Conservation (phyloP, 352 stramenopile species). For the Globisporangium parvum region DNA sequence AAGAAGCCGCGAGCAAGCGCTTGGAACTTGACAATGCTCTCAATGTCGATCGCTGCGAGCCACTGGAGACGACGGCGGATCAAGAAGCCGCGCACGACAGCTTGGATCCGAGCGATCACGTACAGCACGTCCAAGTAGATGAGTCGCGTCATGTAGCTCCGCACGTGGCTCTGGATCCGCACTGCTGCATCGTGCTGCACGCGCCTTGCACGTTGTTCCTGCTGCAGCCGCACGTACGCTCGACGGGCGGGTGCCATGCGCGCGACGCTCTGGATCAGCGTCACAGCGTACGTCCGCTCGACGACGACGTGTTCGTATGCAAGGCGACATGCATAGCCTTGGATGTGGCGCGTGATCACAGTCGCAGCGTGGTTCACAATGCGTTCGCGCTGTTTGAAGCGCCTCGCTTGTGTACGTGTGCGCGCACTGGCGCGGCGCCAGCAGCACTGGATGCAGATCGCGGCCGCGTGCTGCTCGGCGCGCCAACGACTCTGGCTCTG, state of each 20-base stretch:
- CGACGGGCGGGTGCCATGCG: slow-evolving; percentile 19
- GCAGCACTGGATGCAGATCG: slow-evolving; percentile 33
- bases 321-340: slow-evolving; percentile 23
- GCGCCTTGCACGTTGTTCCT: slow-evolving; percentile 6
- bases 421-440: slow-evolving; percentile 32
- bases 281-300: slow-evolving; percentile 26
- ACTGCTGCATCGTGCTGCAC: slow-evolving; percentile 26
- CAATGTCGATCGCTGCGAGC: slow-evolving; percentile 35
- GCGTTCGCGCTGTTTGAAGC: slow-evolving; percentile 14
- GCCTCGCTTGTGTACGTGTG: slow-evolving; percentile 9
- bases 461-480: slow-evolving; percentile 20
- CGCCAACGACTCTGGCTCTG: slow-evolving; percentile 12
- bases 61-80: slow-evolving; percentile 48
- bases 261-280: slow-evolving; percentile 36
- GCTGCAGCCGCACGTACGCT: neutral
- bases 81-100: slow-evolving; percentile 54
- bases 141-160: slow-evolving; percentile 55
- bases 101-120: slow-evolving; percentile 73
- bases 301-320: slow-evolving; percentile 20
- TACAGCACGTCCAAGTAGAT: slow-evolving; percentile 82
- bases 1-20: slow-evolving; percentile 35
- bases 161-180: slow-evolving; percentile 47
- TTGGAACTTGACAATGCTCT: slow-evolving; percentile 43
- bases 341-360: slow-evolving; percentile 39
- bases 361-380: slow-evolving; percentile 21